Percentiles rank a stretch among this genome's conserved stretches.
These are phyloP conservation scores for Boletus eberwhitei DNA, from an alignment of 768 basidiomycete species.

Conservation along the genomic window DNA sequence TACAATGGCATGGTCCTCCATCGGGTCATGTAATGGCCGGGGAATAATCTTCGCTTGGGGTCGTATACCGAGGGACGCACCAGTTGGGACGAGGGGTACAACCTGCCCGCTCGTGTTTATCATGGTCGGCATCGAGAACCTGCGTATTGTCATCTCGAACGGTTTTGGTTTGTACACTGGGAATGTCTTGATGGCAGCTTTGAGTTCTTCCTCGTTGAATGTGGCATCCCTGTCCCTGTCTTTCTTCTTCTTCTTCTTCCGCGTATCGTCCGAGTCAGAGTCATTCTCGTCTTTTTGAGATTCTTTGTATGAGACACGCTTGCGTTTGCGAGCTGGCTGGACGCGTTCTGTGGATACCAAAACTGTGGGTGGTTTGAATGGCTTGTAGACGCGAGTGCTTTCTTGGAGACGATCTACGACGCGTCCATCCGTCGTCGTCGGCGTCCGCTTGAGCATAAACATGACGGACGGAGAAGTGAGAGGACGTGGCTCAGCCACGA, in stretches of 20 bases:
- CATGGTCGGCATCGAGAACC: slow-evolving; percentile 86
- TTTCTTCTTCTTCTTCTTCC: slow-evolving; percentile 65
- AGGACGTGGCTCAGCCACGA: neutral
- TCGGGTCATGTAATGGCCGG: slow-evolving; percentile 92
- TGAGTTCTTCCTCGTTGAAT: slow-evolving; percentile 61
- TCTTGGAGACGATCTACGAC: slow-evolving; percentile 66
- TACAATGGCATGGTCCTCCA: slow-evolving; percentile 97
- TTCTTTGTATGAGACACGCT: slow-evolving; percentile 84
- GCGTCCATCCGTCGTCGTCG: slow-evolving; percentile 69
- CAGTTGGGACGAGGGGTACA: slow-evolving; percentile 54
- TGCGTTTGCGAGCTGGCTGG: slow-evolving; percentile 78
- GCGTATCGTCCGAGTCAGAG: slow-evolving; percentile 48
- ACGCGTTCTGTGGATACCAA: slow-evolving; percentile 44
- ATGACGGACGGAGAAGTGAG: neutral
- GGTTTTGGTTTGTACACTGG: slow-evolving; percentile 83
- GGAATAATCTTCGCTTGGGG: slow-evolving; percentile 79
- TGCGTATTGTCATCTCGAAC: slow-evolving; percentile 54
- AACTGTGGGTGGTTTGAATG: slow-evolving; percentile 72
- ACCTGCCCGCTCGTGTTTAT: slow-evolving; percentile 63
- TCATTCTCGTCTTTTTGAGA: slow-evolving; percentile 56
- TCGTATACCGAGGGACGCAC: slow-evolving; percentile 80
- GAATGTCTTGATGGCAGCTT: slow-evolving; percentile 61
- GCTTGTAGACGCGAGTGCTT: slow-evolving; percentile 70
- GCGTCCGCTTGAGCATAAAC: slow-evolving; percentile 65
- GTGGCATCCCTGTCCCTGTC: slow-evolving; percentile 56